Conservation (phyloP, 352 stramenopile genomes). For the Globisporangium paddicum region DNA sequence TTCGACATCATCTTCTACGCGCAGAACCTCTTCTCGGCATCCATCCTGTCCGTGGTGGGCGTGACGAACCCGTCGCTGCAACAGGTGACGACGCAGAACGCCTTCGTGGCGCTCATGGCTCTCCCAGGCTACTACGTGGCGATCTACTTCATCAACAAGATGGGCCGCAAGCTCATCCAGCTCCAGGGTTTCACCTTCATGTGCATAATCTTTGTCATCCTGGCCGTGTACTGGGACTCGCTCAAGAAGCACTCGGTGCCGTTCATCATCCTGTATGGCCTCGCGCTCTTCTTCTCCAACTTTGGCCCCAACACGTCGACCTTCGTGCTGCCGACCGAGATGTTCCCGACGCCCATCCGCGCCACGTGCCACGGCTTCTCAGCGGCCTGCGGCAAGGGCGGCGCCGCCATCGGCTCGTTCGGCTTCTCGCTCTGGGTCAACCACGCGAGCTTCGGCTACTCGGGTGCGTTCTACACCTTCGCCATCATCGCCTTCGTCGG, state of each 20-base stretch:
- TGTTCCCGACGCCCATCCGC: conserved; percentile 79
- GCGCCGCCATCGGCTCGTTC: conserved; percentile 66
- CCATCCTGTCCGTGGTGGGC: conserved; percentile 54
- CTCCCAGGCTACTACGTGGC: conserved; percentile 81
- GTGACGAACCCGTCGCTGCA: conserved; percentile 29
- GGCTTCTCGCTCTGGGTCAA: conserved; percentile 61
- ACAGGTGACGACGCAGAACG: conserved; percentile 44
- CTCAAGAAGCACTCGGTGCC: conserved; percentile 38
- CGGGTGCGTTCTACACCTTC: conserved; percentile 56
- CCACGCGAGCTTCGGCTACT: conserved; percentile 50
- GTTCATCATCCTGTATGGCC: conserved; percentile 72
- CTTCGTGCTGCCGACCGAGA: conserved; percentile 88
- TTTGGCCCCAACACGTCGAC: conserved; percentile 85
- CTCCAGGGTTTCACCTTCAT: conserved; percentile 67
- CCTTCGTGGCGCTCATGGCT: conserved; percentile 57
- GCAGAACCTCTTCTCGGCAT: conserved; percentile 74
- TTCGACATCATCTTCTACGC: conserved; percentile 85
- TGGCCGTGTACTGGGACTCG: conserved; percentile 57
- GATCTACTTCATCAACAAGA: conserved; percentile 58
- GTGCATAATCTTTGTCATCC: conserved; percentile 51
- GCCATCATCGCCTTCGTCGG: conserved; percentile 39
- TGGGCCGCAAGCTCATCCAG: conserved; percentile 72
- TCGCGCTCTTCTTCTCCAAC: conserved; percentile 80
- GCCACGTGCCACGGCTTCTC: conserved; percentile 88
- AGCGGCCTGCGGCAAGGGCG: conserved; percentile 79